phyloP scores from a whole-genome alignment of 2,329 filamentous ascomycete species.

The Neopestalotiopsis clavispora region DNA sequence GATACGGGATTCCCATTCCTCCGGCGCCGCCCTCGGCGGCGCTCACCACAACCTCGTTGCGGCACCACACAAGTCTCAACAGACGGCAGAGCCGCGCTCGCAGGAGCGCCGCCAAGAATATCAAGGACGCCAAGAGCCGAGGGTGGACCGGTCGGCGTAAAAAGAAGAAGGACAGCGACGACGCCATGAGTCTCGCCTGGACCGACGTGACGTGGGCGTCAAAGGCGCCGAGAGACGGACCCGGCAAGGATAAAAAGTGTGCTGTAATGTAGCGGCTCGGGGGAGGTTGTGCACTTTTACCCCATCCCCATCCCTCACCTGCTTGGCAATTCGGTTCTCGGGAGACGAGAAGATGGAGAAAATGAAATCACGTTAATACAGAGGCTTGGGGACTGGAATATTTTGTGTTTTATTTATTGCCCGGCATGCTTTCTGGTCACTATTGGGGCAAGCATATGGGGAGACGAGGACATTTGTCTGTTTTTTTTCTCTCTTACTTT shows the following conservation, averaged over 20 bases:
- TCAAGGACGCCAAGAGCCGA: constrained; percentile 62
- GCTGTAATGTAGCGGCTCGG: constrained; percentile 51
- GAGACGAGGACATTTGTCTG: background rate
- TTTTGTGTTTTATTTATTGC: background rate
- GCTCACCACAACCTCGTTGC: constrained; percentile 42
- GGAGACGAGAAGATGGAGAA: background rate
- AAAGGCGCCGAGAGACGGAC: constrained; percentile 31
- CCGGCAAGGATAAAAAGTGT: constrained; percentile 51
- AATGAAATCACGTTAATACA: background rate
- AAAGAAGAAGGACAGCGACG: constrained; percentile 40
- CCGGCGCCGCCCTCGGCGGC: constrained; percentile 36
- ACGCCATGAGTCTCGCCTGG: constrained; percentile 55
- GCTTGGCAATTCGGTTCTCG: too few relatives aligned
- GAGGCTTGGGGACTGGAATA: background rate
- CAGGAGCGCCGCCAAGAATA: constrained; percentile 65
- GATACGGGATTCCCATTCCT: constrained; percentile 15
- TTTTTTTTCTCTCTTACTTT: background rate
- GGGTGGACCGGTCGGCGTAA: constrained; percentile 56
- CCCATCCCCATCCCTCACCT: too few relatives aligned
- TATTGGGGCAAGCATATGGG: background rate
- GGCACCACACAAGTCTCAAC: constrained; percentile 47
- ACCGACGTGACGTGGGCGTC: constrained; percentile 51
- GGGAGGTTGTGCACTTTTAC: background rate
- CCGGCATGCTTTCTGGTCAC: too few relatives aligned
- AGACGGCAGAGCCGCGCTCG: constrained; percentile 61